Conservation (phyloP, 2,329 filamentous ascomycete species). For the Bimuria novae-zelandiae region DNA sequence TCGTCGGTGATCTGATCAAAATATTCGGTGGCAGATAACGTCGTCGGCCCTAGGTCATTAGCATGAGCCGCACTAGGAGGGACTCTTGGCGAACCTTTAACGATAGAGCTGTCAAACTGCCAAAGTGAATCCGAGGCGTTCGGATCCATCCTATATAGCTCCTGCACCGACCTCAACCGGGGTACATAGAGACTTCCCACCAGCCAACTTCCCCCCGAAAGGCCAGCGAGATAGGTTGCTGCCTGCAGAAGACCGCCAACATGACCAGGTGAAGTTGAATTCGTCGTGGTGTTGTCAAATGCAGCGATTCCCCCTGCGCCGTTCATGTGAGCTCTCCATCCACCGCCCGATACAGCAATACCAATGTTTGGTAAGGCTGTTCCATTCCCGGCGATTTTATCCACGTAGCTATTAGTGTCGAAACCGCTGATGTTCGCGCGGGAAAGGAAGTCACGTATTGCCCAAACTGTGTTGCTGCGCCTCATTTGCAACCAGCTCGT, state of each 20-base stretch:
- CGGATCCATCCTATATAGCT: slow-evolving; percentile 52
- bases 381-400: slow-evolving; percentile 56
- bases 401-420: slow-evolving; percentile 71
- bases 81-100: slow-evolving; percentile 56
- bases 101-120: slow-evolving; percentile 64
- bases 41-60: slow-evolving; percentile 30
- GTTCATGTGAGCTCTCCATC: slow-evolving; percentile 79
- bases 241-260: slow-evolving; percentile 78
- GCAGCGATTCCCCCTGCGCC: slow-evolving; percentile 78
- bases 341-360: slow-evolving; percentile 77
- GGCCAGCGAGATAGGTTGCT: slow-evolving; percentile 75
- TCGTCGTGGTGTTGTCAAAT: slow-evolving; percentile 70
- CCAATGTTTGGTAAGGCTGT: slow-evolving; percentile 67
- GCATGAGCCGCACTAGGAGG: slow-evolving; percentile 50
- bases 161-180: slow-evolving; percentile 71
- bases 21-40: slow-evolving; percentile 61
- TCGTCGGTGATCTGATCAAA: slow-evolving; percentile 62
- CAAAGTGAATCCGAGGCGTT: slow-evolving; percentile 55
- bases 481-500: slow-evolving; percentile 70
- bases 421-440: slow-evolving; percentile 73
- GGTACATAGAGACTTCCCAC: slow-evolving; percentile 73
- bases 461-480: slow-evolving; percentile 69
- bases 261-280: slow-evolving; percentile 50
- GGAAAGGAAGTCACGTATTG: slow-evolving; percentile 71
- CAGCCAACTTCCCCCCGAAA: slow-evolving; percentile 81